Conservation (phyloP, 257 asterid genomes). For the Ballota nigra region DNA sequence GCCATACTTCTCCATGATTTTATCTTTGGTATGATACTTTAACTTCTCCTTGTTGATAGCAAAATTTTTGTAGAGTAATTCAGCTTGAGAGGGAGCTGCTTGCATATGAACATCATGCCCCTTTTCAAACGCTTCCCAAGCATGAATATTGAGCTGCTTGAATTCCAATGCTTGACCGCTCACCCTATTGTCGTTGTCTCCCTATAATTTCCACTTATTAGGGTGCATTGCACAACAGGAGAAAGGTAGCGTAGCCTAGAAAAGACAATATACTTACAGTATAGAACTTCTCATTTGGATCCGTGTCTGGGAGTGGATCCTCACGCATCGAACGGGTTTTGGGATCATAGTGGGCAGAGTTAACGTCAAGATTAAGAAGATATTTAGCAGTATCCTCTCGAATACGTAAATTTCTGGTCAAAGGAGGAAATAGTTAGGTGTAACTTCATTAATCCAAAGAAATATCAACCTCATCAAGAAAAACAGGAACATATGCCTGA, state of each 20-base stretch:
- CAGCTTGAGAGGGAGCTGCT: slow-evolving; percentile 99
- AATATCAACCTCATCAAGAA: neutral
- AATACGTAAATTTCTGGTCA: slow-evolving; percentile 81
- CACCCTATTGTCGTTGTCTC: slow-evolving; percentile 78
- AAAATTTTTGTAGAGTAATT: slow-evolving; percentile 75
- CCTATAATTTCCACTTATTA: slow-evolving; percentile 38
- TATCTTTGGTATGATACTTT: slow-evolving; percentile 79
- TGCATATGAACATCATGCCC: slow-evolving; percentile 98
- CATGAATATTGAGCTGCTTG: slow-evolving; percentile 91
- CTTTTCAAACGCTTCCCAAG: slow-evolving; percentile 98
- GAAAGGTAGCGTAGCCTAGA: neutral
- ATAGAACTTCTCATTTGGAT: slow-evolving; percentile 93
- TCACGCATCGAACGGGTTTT: slow-evolving; percentile 99
- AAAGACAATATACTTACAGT: slow-evolving; percentile 44
- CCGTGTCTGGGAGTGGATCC: slow-evolving; percentile 97
- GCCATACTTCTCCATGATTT: slow-evolving; percentile 87
- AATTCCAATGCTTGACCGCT: slow-evolving; percentile 98
- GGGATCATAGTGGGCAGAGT: slow-evolving; percentile 95
- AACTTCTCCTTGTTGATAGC: slow-evolving; percentile 74
- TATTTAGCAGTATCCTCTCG: slow-evolving; percentile 97
- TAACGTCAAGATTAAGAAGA: slow-evolving; percentile 91
- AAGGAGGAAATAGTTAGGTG: slow-evolving; percentile 8
- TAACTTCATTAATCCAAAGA: neutral
- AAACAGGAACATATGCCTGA: neutral
- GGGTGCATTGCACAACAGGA: neutral